Evolutionary conservation across 352 stramenopile species (phyloP), one percentile per base, ranked within the genome.

Genomic region (Aphanomyces cochlioides): DNA sequence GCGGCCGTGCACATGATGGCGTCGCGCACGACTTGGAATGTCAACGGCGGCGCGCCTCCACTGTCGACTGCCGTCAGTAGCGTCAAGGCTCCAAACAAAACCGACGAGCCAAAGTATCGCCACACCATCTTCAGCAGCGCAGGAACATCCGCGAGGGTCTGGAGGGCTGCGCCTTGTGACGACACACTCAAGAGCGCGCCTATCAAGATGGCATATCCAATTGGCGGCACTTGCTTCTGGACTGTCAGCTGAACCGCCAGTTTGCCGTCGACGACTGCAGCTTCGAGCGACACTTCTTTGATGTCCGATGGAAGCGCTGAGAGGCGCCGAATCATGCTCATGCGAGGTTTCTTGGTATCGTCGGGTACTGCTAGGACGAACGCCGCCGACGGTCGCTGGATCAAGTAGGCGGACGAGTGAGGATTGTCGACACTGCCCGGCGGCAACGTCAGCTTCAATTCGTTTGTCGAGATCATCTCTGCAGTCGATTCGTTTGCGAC

Each of bases 61-160:
- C 73, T 53, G 7, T 73, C 67, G 50, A 69, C 72, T n/a, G 81
- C 57, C 0, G 73, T 81, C 12, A 73, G 17, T 7, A 59, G 15
- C 0, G 79, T 76, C 21, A 83, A 66, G 5, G 74, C 73, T 4
- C 75, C 56, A 43, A 86, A 81, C 19, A 76, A 63, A 4, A 82
- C 15, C 3, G 79, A 76, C 1, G 80, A 78, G 8, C 81, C 81
- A 19, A 75, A 75, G 56, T 83, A 67, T 40, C 81, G 79, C 81
- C 81, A 88, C 43, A 88, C 84, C 15, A 88, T 73, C 60, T 82
- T 81, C 21, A 88, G 70, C 34, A 88, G 60, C 4, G 78, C 79
- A 28, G 79, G 76, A 8, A 84, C 79, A 28, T 73, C 72, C 1
- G 74, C 69, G 5, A 86, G 76, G 53, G 83, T 61, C 21, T 83